Percentiles rank a stretch among this genome's conserved stretches.
Evolutionary conservation across 371 early-diverging fungal species (phyloP).

Genomic region (Mortierella sp.): DNA sequence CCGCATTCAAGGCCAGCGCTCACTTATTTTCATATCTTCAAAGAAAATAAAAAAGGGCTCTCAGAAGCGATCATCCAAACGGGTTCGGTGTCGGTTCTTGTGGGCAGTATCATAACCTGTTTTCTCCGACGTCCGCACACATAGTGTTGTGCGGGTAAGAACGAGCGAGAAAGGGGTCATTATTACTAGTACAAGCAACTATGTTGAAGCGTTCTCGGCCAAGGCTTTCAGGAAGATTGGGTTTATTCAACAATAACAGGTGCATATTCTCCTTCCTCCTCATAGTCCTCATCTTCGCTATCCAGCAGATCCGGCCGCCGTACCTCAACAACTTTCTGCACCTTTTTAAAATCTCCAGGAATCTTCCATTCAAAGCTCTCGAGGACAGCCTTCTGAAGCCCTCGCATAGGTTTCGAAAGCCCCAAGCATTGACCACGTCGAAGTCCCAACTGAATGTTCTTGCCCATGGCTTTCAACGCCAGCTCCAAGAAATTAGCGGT

Average conservation of each 20-base stretch:
- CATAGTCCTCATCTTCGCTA: slow-evolving; percentile 53
- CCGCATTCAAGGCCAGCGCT: not conserved
- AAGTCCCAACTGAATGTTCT: slow-evolving; percentile 35
- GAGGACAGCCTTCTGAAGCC: slow-evolving; percentile 43
- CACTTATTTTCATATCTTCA: not conserved
- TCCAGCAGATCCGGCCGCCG: not conserved
- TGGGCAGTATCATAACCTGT: not conserved
- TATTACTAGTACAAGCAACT: not conserved
- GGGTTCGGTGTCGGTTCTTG: not conserved
- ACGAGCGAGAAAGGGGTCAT: not conserved
- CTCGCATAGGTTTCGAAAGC: slow-evolving; percentile 47
- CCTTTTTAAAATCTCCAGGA: slow-evolving; percentile 50
- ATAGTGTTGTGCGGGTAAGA: not conserved
- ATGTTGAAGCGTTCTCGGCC: not conserved
- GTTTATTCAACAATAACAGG: slow-evolving; percentile 53
- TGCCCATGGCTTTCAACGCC: slow-evolving; percentile 36
- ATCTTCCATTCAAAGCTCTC: slow-evolving; percentile 58
- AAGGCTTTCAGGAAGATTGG: not conserved
- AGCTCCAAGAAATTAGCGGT: slow-evolving; percentile 57
- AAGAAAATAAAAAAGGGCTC: not conserved
- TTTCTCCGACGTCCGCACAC: not conserved
- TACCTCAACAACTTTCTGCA: slow-evolving; percentile 30
- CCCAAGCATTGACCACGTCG: slow-evolving; percentile 40
- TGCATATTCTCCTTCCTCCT: slow-evolving; percentile 58
- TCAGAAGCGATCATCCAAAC: not conserved